These are phyloP conservation scores for Fusarium haematococcum DNA, from an alignment of 2,329 filamentous ascomycete genomes.

Conservation along the genomic window DNA sequence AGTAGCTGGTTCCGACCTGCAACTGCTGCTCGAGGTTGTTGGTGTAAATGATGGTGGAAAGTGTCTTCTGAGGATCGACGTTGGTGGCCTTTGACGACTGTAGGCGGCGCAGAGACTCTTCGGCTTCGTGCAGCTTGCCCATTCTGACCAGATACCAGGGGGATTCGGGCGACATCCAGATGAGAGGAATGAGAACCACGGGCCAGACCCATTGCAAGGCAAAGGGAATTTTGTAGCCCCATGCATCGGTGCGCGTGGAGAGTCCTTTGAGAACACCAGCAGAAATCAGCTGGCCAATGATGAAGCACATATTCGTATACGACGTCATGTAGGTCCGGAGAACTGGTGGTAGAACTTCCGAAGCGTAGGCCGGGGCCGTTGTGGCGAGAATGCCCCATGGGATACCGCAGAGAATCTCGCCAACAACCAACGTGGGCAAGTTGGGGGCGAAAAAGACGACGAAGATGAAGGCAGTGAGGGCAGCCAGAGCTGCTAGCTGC, in stretches of 20 bases:
- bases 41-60: constrained; percentile 57
- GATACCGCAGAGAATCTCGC: constrained; percentile 58
- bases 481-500: constrained; percentile 54
- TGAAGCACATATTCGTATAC: constrained; percentile 60
- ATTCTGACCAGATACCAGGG: constrained; percentile 57
- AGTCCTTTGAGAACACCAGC: constrained; percentile 44
- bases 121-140: constrained; percentile 48
- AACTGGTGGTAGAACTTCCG: constrained; percentile 52
- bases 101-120: constrained; percentile 48
- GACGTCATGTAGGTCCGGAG: constrained; percentile 57
- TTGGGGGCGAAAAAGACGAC: constrained; percentile 58
- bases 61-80: constrained; percentile 47
- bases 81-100: constrained; percentile 38
- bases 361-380: constrained; percentile 59
- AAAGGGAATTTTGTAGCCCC: constrained; percentile 60
- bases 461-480: constrained; percentile 57
- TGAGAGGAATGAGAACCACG: constrained; percentile 51
- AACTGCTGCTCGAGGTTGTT: constrained; percentile 52
- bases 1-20: constrained; percentile 51
- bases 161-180: constrained; percentile 58
- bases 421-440: constrained; percentile 52
- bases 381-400: constrained; percentile 59
- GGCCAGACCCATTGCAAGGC: constrained; percentile 62
- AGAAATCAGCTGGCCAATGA: constrained; percentile 57
- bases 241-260: constrained; percentile 48